Evolutionary conservation across 805 yeast species (phyloP).

Genomic region (Metschnikowia chrysomelidarum): DNA sequence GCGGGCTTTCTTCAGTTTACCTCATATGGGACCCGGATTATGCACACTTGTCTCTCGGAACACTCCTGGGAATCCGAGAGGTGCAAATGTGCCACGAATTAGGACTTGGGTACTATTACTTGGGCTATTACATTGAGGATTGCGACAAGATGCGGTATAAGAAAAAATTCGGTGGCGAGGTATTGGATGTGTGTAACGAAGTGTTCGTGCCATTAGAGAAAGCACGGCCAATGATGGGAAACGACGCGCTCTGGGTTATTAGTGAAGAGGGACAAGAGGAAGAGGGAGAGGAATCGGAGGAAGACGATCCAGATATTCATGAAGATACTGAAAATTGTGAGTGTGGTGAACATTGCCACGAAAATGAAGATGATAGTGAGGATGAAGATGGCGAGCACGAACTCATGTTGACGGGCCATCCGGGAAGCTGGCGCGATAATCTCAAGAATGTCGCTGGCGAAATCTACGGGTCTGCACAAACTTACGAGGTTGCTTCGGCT

Average conservation of each 20-base stretch:
- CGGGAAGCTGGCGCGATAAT: constrained; percentile 5
- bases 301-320: constrained; percentile 13
- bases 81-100: constrained; percentile 50
- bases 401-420: constrained; percentile 6
- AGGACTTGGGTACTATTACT: constrained; percentile 55
- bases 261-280: constrained; percentile 5
- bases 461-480: constrained; percentile 9
- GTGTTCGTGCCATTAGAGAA: constrained; percentile 40
- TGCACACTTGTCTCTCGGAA: constrained; percentile 69
- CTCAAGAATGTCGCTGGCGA: constrained; percentile 8
- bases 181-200: constrained; percentile 54
- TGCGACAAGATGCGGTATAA: constrained; percentile 84
- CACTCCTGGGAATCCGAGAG: constrained; percentile 72
- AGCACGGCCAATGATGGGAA: constrained; percentile 24
- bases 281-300: constrained; percentile 19
- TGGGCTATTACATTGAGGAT: constrained; percentile 79
- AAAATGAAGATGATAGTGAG: neutral
- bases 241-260: constrained; percentile 30
- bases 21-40: constrained; percentile 86
- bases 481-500: constrained; percentile 21
- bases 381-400: constrained; percentile 12
- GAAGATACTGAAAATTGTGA: neutral
- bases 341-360: neutral
- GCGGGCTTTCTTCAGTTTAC: constrained; percentile 78
- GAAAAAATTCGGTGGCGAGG: constrained; percentile 71